Conservation (phyloP, 169 alveolate genomes). For the Eimeria praecox region DNA sequence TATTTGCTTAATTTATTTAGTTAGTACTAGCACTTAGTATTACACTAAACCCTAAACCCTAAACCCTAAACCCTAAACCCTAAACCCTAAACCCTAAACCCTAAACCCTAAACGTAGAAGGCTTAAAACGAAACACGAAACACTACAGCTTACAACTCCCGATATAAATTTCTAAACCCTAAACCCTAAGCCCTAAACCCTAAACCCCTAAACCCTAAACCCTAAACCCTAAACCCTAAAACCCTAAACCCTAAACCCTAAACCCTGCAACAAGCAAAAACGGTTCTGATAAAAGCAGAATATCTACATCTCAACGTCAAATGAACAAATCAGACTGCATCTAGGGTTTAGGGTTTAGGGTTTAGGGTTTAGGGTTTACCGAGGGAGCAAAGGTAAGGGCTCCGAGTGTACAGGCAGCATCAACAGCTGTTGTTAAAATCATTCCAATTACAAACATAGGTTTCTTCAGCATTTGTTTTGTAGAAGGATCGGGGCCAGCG, state of each 20-base stretch:
- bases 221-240: background rate
- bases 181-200: conserved; percentile 36
- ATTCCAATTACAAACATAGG: conserved; percentile 76
- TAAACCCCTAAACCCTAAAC: conserved; percentile 11
- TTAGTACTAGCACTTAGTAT: background rate
- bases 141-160: no score
- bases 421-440: conserved; percentile 74
- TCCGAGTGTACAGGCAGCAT: conserved; percentile 67
- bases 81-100: conserved; percentile 40
- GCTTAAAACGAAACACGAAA: no score
- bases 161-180: background rate
- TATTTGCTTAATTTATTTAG: no score
- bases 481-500: conserved; percentile 43
- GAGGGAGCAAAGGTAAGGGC: conserved; percentile 82
- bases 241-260: conserved; percentile 31
- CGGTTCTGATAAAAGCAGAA: background rate
- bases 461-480: conserved; percentile 26
- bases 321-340: no score
- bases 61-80: conserved; percentile 42
- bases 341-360: no score
- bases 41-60: background rate
- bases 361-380: conserved; percentile 62
- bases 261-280: background rate
- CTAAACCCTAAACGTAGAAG: background rate
- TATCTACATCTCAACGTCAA: no score